phyloP scores from a whole-genome alignment of 139 green algal species.

The Coccomyxa sp. region DNA sequence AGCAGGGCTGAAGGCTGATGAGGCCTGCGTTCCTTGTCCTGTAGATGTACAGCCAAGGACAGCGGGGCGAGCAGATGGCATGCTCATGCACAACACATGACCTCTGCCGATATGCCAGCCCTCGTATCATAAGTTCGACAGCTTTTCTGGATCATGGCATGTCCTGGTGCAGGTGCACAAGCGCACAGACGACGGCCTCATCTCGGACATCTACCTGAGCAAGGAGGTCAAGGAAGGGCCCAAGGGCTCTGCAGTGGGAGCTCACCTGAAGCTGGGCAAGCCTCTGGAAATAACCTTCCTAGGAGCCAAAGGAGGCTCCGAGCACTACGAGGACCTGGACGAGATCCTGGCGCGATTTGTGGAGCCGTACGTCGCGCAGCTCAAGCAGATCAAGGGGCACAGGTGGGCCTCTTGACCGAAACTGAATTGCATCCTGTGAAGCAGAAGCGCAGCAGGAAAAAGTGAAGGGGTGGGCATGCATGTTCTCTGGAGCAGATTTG shows the following conservation, averaged over 20 bases:
- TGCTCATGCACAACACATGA: too few relatives aligned
- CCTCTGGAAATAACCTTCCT: slow-evolving; percentile 47
- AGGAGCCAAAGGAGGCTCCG: slow-evolving; percentile 2
- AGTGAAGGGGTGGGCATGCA: too few relatives aligned
- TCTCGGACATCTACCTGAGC: slow-evolving; percentile 27
- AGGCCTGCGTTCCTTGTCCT: too few relatives aligned
- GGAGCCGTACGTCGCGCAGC: slow-evolving; percentile 38
- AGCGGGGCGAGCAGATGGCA: too few relatives aligned
- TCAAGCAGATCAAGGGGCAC: slow-evolving; percentile 29
- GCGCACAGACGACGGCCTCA: background rate
- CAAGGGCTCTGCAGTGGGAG: slow-evolving; percentile 33
- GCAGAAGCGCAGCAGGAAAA: too few relatives aligned
- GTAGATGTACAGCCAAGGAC: too few relatives aligned
- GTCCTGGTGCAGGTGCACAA: slow-evolving; percentile 8
- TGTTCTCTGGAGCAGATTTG: too few relatives aligned
- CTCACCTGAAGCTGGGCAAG: slow-evolving; percentile 38
- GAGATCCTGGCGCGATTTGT: slow-evolving; percentile 64
- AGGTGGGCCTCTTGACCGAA: too few relatives aligned
- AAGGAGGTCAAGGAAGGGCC: slow-evolving; percentile 49
- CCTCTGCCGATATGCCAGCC: too few relatives aligned
- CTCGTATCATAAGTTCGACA: too few relatives aligned
- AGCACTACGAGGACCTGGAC: slow-evolving; percentile 76
- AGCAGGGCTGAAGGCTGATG: too few relatives aligned
- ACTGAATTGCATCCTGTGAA: too few relatives aligned
- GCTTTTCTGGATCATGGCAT: background rate